Base-by-base conservation (phyloP, 169 alveolate genomes). In the Eimeria mitis region DNA sequence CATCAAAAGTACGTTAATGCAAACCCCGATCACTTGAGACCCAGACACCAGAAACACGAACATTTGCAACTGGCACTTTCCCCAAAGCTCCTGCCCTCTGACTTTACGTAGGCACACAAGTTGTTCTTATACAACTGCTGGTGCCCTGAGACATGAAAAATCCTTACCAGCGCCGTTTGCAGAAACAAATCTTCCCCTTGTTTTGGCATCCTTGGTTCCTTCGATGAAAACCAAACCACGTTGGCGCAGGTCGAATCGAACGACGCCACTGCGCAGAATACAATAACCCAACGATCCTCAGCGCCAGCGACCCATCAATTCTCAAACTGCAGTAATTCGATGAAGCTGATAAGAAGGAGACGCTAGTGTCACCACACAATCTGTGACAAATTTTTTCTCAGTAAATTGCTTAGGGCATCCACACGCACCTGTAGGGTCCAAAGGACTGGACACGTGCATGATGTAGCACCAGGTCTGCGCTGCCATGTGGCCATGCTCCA, bases 211-310 rank as follows among this genome's bases (percentile, higher is more conserved):
- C 52, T 63, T 65, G 52, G 42, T 63, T 28, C 94, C 94, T 61
- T 87, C 56, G 42, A 87, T 34, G 68, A 87, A 13, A 40, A 87
- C 94, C 63, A 87, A n/a, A n/a, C 94, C 94, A n/a, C 94, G 94
- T 40, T 23, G 56, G 13, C 63, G 61, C 68, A 87, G 42, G 54
- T 87, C 65, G 54, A 87, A 63, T 8, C 81, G 70, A 61, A 87
- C 83, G 49, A n/a, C 49, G 25, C 83, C 83, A 49, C 94, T 87
- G 94, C 37, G 56, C 54, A 52, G 61, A 84, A 34, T 49, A 65
- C 49, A 83, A 25, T 65, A 47, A 61, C 61, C 63, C 78, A 42
- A n/a, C 16, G 47, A 23, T 25, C 34, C 31, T 75, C 40, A 14
- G 49, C n/a, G 65, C 42, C 40, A 56, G 9, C 9, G n/a, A 54